Evolutionary conservation across 345 rosid species (phyloP), one percentile per base, ranked within the genome.

Genomic region (Eucalyptus caleyi): DNA sequence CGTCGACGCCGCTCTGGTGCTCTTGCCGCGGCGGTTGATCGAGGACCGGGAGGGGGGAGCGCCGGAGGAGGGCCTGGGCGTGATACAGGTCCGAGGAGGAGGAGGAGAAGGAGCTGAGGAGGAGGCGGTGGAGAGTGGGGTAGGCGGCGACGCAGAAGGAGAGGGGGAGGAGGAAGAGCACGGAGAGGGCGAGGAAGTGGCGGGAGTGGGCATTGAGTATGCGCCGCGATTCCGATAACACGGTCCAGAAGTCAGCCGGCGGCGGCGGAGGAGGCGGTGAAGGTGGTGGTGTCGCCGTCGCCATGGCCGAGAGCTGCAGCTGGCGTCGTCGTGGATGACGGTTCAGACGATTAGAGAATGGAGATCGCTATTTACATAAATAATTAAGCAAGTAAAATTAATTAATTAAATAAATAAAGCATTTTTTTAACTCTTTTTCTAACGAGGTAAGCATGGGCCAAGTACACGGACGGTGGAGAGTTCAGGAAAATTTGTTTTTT

Each of bases 181-280:
- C 94, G 86, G 98, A 94, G 88, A 96, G 99, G 72, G 99, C 97
- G 4, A 96, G 92, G 96, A 97, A 95, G 94, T 96, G 99, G 88
- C 97, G 95, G 42, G 97, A 94, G 95, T 96, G 99, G 37, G 98
- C 95, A 59, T 93, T 94, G 91, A 95, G 91, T 65, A 96, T 95
- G 50, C 96, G 95, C 32, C 86, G 93, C 14, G 98, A 94, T 93
- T 95, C 97, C 3, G 94, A 88, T 49, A 94, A 80, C 87, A 95
- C 85, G 11, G 94, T 59, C 89, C 92, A 83, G 60, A 94, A 89
- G 87, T 91, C 90, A 45, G 93, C 90, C 40, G 92, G 87, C 44
- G 91, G 34, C 54, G 89, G 89, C 19, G 85, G 51, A 15, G 88
- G 59, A 34, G 91, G 21, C 7, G 80, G 44, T 11, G 90, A 24